These are phyloP conservation scores for Acanthochlamys bracteata DNA, from an alignment of 106 monocot species.

Conservation along the genomic window DNA sequence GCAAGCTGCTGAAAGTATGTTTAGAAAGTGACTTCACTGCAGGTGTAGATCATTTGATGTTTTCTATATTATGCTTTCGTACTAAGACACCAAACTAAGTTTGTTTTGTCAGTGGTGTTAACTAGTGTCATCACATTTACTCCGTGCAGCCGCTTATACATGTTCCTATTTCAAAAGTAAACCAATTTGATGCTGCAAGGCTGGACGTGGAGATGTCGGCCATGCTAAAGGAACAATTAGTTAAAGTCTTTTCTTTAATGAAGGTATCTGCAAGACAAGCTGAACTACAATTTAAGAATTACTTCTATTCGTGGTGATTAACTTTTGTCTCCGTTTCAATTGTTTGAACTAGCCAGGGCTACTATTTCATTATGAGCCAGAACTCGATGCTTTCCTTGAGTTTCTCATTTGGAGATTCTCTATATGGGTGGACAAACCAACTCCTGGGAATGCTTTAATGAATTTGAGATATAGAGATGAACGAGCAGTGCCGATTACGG, in stretches of 20 bases:
- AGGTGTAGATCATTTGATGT: too few species aligned
- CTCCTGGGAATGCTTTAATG: constrained; percentile 96
- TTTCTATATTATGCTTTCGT: too few species aligned
- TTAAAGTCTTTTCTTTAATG: constrained; percentile 89
- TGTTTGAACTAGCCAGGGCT: constrained; percentile 93
- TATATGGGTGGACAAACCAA: constrained; percentile 98
- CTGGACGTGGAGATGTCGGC: constrained; percentile 95
- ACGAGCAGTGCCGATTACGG: constrained; percentile 24
- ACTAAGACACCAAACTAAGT: not conserved
- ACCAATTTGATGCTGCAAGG: constrained; percentile 96
- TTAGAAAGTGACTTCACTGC: too few species aligned
- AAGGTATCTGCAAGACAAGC: constrained; percentile 40
- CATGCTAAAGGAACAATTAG: constrained; percentile 95
- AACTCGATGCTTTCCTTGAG: constrained; percentile 96
- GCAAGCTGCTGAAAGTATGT: too few species aligned
- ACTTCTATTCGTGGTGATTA: not conserved
- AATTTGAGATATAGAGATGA: constrained; percentile 98
- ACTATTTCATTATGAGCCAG: constrained; percentile 92
- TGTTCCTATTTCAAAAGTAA: constrained; percentile 80
- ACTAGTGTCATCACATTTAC: not conserved
- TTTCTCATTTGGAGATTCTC: constrained; percentile 99
- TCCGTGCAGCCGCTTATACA: constrained; percentile 28
- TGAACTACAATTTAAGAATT: constrained; percentile 2
- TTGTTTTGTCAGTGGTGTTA: not conserved
- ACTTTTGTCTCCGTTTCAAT: constrained; percentile 7